phyloP scores from a whole-genome alignment of 108 stramenopile genomes.

The Skeletonema costatum region DNA sequence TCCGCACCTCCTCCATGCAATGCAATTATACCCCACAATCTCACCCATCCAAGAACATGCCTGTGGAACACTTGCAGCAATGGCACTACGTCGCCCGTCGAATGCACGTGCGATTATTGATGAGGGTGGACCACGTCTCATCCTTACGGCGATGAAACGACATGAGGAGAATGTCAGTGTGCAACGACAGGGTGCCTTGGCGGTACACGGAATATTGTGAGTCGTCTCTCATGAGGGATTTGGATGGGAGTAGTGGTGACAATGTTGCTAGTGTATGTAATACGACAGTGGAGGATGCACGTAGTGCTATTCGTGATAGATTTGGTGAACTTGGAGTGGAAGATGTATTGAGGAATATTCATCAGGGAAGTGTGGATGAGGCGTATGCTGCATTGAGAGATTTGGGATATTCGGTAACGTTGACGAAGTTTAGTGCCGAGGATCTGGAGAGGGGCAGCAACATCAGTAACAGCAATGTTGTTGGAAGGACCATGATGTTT shows the following conservation, averaged over 20 bases:
- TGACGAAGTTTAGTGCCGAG: slow-evolving; percentile 56
- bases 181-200: slow-evolving; percentile 87
- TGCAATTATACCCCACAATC: slow-evolving; percentile 41
- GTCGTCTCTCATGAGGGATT: slow-evolving; percentile 47
- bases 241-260: background rate
- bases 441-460: slow-evolving; percentile 6
- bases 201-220: slow-evolving; percentile 82
- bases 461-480: background rate
- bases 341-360: slow-evolving; percentile 64
- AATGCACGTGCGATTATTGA: slow-evolving; percentile 71
- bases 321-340: slow-evolving; percentile 81
- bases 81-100: slow-evolving; percentile 82
- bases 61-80: slow-evolving; percentile 84
- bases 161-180: slow-evolving; percentile 62
- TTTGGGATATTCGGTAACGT: slow-evolving; percentile 68
- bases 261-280: background rate
- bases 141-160: slow-evolving; percentile 72
- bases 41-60: slow-evolving; percentile 78
- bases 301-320: slow-evolving; percentile 40
- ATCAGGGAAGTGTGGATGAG: slow-evolving; percentile 88
- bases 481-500: slow-evolving; percentile 47
- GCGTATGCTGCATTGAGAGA: slow-evolving; percentile 91
- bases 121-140: slow-evolving; percentile 40
- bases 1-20: slow-evolving; percentile 44
- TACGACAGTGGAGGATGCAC: slow-evolving; percentile 14